Evolutionary conservation across 2,329 filamentous ascomycete genomes (phyloP).

Genomic region (Epicoccum sorghinum): DNA sequence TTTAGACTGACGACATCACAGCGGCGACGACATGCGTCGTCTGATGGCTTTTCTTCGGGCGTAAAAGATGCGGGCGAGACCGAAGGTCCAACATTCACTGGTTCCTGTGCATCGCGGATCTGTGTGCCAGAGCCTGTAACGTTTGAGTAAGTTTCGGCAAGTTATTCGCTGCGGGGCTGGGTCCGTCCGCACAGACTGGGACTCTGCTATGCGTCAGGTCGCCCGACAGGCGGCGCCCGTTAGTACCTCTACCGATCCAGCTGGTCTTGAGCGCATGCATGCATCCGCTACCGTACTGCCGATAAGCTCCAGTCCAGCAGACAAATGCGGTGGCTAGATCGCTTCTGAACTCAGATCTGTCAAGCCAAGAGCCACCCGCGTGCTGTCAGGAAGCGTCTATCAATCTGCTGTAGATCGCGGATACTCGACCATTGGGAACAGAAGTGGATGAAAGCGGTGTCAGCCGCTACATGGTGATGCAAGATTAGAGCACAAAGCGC

Average conservation of each 20-base stretch:
- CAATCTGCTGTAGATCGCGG: background rate
- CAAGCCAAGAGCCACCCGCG: background rate
- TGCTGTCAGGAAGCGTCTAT: background rate
- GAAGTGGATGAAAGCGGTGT: background rate
- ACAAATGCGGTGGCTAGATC: background rate
- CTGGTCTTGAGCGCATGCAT: background rate
- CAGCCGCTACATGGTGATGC: background rate
- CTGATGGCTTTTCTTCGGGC: background rate
- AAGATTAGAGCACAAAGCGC: background rate
- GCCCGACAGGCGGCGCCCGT: constrained; percentile 14
- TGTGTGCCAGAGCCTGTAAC: constrained; percentile 3
- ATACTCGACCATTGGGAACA: background rate
- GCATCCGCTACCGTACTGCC: background rate
- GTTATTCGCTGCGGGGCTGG: constrained; percentile 24
- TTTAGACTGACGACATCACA: constrained; percentile 10
- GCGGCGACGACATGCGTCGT: constrained; percentile 4
- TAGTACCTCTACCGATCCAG: background rate
- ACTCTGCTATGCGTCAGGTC: constrained; percentile 13
- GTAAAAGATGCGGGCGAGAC: background rate
- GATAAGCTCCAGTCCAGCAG: background rate
- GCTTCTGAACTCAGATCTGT: background rate
- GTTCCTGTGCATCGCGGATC: background rate
- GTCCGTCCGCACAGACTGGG: constrained; percentile 25
- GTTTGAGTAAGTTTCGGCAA: constrained; percentile 11
- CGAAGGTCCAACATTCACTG: background rate